These are phyloP conservation scores for Coemansia sp. DNA, from an alignment of 192 early-diverging fungal species.

Conservation along the genomic window DNA sequence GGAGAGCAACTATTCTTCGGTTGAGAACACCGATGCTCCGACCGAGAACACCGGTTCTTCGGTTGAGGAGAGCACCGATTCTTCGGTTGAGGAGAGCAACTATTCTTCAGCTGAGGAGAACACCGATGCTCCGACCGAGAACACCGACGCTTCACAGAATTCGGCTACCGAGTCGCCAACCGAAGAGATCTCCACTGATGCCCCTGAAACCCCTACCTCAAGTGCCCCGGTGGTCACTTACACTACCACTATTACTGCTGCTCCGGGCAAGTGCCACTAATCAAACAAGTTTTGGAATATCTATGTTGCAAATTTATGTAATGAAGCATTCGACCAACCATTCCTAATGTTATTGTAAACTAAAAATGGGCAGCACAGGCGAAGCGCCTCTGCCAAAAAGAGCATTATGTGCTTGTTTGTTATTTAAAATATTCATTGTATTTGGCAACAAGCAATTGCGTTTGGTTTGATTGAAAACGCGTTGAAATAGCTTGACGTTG, in stretches of 20 bases:
- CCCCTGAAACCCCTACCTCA: conserved; percentile 11
- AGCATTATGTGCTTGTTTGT: not conserved
- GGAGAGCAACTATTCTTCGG: not conserved
- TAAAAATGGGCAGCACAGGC: not conserved
- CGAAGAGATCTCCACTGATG: conserved; percentile 10
- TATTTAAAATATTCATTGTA: not conserved
- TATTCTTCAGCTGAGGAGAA: not conserved
- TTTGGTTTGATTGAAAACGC: not conserved
- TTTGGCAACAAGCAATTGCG: not conserved
- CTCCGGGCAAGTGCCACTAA: conserved; percentile 40
- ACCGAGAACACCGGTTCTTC: not conserved
- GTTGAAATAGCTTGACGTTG: not conserved
- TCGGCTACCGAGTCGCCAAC: conserved; percentile 3
- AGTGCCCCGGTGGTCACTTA: conserved; percentile 16
- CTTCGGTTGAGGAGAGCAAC: not conserved
- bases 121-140: not conserved
- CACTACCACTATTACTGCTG: conserved; percentile 5
- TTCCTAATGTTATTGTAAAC: not conserved
- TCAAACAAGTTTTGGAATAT: not conserved
- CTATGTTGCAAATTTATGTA: not conserved
- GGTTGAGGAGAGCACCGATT: not conserved
- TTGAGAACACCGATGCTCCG: conserved; percentile 1
- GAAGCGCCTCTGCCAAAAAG: not conserved
- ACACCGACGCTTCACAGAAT: not conserved
- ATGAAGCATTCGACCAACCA: not conserved